Conservation (phyloP, 257 asterid genomes). For the Rehmannia glutinosa region DNA sequence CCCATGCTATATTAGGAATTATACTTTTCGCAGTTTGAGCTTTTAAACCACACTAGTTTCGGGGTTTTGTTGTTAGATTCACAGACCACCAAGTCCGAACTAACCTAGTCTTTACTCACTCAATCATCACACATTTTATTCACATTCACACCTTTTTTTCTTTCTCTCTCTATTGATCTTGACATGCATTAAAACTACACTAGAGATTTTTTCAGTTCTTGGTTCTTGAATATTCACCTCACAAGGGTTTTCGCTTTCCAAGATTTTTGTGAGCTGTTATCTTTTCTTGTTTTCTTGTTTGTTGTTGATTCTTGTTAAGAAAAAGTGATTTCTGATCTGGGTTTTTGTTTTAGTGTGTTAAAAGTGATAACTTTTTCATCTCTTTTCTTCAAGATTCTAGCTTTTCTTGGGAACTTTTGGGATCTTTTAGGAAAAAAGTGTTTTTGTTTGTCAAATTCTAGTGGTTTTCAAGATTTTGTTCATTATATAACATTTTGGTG, state of each 20-base stretch:
- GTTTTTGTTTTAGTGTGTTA: not conserved
- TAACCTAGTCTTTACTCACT: not conserved
- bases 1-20: no score
- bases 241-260: not conserved
- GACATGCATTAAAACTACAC: constrained; percentile 9
- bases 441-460: not conserved
- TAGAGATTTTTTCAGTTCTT: not conserved
- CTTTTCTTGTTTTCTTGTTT: no score
- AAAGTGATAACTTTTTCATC: not conserved
- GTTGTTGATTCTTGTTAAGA: no score
- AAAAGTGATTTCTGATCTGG: constrained; percentile 18
- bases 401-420: constrained; percentile 9
- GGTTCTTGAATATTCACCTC: no score
- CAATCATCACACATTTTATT: not conserved
- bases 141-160: not conserved
- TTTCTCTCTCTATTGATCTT: not conserved
- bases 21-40: no score
- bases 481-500: constrained; percentile 17
- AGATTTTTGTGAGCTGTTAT: not conserved
- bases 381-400: constrained; percentile 14
- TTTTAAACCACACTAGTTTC: no score
- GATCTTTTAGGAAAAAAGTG: constrained; percentile 26
- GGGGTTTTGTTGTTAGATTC: constrained; percentile 4
- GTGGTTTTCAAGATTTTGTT: no score
- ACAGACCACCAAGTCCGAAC: not conserved